Percentiles rank a stretch among this genome's conserved stretches.
phyloP scores from a whole-genome alignment of 2,329 filamentous ascomycete species.

The Botrytis hyacinthi region DNA sequence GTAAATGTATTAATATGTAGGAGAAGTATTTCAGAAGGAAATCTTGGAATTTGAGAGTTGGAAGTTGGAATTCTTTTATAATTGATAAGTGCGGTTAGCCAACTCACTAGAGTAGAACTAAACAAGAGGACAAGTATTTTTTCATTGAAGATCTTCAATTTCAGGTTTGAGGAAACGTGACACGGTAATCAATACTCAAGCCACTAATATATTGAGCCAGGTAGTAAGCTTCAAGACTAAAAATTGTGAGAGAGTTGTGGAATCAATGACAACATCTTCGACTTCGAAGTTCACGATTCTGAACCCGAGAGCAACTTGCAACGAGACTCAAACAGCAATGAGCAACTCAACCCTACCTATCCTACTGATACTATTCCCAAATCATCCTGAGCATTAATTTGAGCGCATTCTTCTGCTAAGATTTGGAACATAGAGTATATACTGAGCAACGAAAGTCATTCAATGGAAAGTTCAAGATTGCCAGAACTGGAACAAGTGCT shows the following conservation, averaged over 20 bases:
- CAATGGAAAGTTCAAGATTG: background rate
- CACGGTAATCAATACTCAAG: background rate
- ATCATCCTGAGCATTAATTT: background rate
- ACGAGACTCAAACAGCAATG: background rate
- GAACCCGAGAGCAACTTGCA: background rate
- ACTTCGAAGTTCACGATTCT: background rate
- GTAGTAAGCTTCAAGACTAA: background rate
- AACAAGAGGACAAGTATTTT: background rate
- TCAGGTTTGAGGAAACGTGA: background rate
- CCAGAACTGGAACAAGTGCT: background rate
- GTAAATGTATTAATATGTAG: too few relatives aligned
- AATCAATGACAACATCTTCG: background rate
- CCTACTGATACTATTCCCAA: background rate
- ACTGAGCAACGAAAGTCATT: background rate
- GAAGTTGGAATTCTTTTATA: background rate
- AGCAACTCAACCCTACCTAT: background rate
- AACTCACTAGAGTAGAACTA: background rate
- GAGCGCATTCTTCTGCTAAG: background rate
- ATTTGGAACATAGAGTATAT: background rate
- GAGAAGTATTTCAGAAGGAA: too few relatives aligned
- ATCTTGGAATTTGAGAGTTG: too few relatives aligned
- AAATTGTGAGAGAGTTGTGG: background rate
- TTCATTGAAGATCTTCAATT: background rate
- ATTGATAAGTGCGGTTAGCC: background rate
- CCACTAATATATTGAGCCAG: background rate